Conservation (phyloP, 225 moss, liverwort and hornwort species). For the Pseudisothecium myosuroides region DNA sequence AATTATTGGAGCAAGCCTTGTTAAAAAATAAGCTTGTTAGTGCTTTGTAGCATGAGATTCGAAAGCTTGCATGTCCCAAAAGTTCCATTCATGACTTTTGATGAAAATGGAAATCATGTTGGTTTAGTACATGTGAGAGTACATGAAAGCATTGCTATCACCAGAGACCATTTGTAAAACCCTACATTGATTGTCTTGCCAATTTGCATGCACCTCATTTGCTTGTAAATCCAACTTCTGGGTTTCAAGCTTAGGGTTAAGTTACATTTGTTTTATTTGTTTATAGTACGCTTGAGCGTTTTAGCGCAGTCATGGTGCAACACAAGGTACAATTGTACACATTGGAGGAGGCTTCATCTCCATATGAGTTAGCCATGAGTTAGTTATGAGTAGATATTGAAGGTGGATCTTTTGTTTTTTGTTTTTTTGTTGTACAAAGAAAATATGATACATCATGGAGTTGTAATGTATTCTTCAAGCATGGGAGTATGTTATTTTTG, state of each 20-base stretch:
- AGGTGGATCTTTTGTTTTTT: not conserved
- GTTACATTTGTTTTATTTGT: no score
- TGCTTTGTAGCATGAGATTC: accelerated
- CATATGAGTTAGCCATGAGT: accelerated
- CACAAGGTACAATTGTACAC: accelerated
- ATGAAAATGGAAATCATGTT: not conserved
- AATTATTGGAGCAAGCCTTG: not conserved
- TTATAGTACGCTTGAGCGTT: accelerated
- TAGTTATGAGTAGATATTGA: not conserved
- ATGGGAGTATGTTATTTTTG: not conserved
- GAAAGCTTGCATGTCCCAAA: accelerated
- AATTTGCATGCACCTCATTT: not conserved
- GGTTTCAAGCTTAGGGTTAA: not conserved
- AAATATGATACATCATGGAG: not conserved
- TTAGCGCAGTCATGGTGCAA: accelerated
- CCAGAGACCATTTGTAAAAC: not conserved
- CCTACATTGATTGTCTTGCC: no score
- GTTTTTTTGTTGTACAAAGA: accelerated
- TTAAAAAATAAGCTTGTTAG: not conserved
- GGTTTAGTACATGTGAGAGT: not conserved
- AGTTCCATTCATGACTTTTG: not conserved
- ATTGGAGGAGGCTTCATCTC: not conserved
- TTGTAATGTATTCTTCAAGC: not conserved
- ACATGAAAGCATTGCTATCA: not conserved
- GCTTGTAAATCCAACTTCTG: accelerated